Evolutionary conservation across 1,284 basidiomycete species (phyloP).

Genomic region (Limonomyces culmigenus): DNA sequence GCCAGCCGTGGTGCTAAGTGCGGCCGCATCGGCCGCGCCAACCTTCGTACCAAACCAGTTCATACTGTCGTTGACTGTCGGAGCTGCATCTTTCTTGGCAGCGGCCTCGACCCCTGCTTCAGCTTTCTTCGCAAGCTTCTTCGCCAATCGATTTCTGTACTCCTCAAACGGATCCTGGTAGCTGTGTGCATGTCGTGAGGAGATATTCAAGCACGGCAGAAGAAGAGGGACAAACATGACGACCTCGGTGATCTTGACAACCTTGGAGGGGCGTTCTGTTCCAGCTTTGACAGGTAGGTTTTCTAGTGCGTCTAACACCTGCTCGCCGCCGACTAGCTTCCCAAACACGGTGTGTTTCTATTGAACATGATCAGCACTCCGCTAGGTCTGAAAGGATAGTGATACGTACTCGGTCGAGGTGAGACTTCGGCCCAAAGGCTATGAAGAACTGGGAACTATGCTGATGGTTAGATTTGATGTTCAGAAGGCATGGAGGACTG

Average conservation of each 20-base stretch:
- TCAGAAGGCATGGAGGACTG: neutral
- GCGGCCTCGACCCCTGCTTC: constrained; percentile 27
- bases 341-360: constrained; percentile 94
- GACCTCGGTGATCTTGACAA: constrained; percentile 64
- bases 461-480: constrained; percentile 1
- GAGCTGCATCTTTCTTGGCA: constrained; percentile 21
- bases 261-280: constrained; percentile 74
- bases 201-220: neutral
- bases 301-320: constrained; percentile 77
- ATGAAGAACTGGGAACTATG: constrained; percentile 78
- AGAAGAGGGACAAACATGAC: constrained; percentile 37
- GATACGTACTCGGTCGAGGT: too few species aligned
- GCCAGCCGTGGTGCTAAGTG: constrained; percentile 11
- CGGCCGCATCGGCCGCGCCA: constrained; percentile 21
- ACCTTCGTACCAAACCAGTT: constrained; percentile 80
- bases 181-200: constrained; percentile 21
- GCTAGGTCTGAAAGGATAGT: too few species aligned
- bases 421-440: constrained; percentile 67
- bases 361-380: too few species aligned
- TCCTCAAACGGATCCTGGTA: constrained; percentile 80
- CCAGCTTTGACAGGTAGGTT: constrained; percentile 65
- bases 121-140: constrained; percentile 54
- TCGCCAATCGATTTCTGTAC: constrained; percentile 60
- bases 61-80: constrained; percentile 43
- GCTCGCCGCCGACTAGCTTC: constrained; percentile 87